These are phyloP conservation scores for Claviceps sp. DNA, from an alignment of 2,329 filamentous ascomycete genomes.

Conservation along the genomic window DNA sequence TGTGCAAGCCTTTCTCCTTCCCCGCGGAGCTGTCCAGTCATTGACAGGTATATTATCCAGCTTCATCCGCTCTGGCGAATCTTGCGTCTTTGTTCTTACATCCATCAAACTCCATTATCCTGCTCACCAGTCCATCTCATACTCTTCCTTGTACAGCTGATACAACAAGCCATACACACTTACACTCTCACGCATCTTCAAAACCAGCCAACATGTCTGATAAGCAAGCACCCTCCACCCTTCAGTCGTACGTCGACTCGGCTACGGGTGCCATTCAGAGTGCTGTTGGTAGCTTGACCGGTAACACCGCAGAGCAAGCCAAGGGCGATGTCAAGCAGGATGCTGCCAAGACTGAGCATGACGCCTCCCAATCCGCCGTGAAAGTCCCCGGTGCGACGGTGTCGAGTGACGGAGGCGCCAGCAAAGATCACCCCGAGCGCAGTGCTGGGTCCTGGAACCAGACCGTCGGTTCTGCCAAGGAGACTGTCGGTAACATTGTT, in stretches of 20 bases:
- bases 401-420: constrained; percentile 54
- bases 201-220: constrained; percentile 14
- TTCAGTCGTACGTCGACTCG: constrained; percentile 64
- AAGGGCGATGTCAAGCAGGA: constrained; percentile 52
- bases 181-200: not conserved
- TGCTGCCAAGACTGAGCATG: constrained; percentile 52
- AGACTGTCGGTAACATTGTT: constrained; percentile 60
- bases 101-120: not conserved
- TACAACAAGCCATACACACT: not conserved
- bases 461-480: constrained; percentile 76
- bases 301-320: constrained; percentile 52
- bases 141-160: not conserved
- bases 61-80: not conserved
- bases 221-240: constrained; percentile 46
- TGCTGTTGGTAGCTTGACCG: constrained; percentile 58
- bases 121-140: not conserved
- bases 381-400: constrained; percentile 63
- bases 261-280: constrained; percentile 62
- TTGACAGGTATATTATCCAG: not conserved
- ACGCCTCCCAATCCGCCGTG: constrained; percentile 59
- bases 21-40: not conserved
- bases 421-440: constrained; percentile 61
- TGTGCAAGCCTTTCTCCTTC: not conserved
- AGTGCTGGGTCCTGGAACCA: constrained; percentile 70
- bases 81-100: not conserved